Evolutionary conservation across 345 rosid genomes (phyloP).

Genomic region (Salix caprea): DNA sequence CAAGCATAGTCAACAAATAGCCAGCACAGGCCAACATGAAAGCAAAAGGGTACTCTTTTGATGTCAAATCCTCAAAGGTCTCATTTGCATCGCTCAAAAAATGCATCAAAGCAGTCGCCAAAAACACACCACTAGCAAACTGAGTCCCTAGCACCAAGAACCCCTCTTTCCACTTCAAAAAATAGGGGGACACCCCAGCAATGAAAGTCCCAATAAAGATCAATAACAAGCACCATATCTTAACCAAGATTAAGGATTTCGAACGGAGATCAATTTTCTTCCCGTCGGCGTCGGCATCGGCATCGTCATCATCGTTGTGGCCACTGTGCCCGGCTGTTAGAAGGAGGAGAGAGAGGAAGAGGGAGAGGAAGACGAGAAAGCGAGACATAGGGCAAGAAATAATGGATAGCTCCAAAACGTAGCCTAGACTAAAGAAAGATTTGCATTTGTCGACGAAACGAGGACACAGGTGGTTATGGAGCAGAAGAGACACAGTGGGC

Average conservation of each 20-base stretch:
- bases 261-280: slow-evolving; percentile 39
- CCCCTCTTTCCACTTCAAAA: slow-evolving; percentile 75
- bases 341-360: slow-evolving; percentile 44
- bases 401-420: not conserved
- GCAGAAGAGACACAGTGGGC: too few relatives aligned
- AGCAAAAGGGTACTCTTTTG: slow-evolving; percentile 67
- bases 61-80: slow-evolving; percentile 57
- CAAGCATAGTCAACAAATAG: slow-evolving; percentile 66
- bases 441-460: not conserved
- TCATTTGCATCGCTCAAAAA: slow-evolving; percentile 73
- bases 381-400: slow-evolving; percentile 31
- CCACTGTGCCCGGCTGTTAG: slow-evolving; percentile 51
- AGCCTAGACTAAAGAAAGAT: not conserved
- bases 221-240: slow-evolving; percentile 62
- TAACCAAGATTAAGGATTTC: slow-evolving; percentile 46
- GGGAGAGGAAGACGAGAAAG: slow-evolving; percentile 26
- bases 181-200: slow-evolving; percentile 72
- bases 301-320: slow-evolving; percentile 27
- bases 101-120: slow-evolving; percentile 83
- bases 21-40: slow-evolving; percentile 80
- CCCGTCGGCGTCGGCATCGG: slow-evolving; percentile 2
- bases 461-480: not conserved
- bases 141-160: slow-evolving; percentile 74
- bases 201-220: slow-evolving; percentile 55
- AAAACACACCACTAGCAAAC: slow-evolving; percentile 78